Conservation (phyloP, 2,329 filamentous ascomycete genomes). For the Akanthomyces lecanii region DNA sequence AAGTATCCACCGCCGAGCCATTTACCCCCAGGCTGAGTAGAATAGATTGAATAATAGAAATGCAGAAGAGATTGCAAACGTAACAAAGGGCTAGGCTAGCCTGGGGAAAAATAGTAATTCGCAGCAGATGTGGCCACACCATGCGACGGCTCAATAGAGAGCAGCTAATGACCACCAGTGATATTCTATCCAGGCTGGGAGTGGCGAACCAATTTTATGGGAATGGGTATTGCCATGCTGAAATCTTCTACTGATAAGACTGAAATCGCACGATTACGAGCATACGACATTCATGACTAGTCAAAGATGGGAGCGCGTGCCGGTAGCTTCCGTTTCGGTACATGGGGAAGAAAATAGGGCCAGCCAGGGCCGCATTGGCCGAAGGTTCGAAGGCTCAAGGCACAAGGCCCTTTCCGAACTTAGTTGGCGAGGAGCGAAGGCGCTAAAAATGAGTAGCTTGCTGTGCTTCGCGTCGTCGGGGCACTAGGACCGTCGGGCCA, state of each 20-base stretch:
- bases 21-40: background rate
- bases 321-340: background rate
- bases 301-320: background rate
- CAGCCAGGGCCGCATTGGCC: background rate
- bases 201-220: background rate
- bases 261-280: background rate
- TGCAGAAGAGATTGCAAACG: background rate
- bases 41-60: constrained; percentile 1
- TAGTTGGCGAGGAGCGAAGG: background rate
- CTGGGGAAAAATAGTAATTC: background rate
- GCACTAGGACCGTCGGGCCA: background rate
- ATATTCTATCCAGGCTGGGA: background rate
- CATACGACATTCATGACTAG: constrained; percentile 8
- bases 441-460: background rate
- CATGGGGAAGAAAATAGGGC: background rate
- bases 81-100: background rate
- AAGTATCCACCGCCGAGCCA: background rate
- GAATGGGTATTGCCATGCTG: background rate
- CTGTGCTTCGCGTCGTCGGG: background rate
- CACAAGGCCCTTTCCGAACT: background rate
- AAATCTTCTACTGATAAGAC: background rate
- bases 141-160: background rate
- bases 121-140: background rate
- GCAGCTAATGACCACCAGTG: background rate
- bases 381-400: background rate